Percentiles rank a stretch among this genome's conserved stretches.
Conservation (phyloP, 2,329 filamentous ascomycete genomes). For the Diaporthe aspalathi region DNA sequence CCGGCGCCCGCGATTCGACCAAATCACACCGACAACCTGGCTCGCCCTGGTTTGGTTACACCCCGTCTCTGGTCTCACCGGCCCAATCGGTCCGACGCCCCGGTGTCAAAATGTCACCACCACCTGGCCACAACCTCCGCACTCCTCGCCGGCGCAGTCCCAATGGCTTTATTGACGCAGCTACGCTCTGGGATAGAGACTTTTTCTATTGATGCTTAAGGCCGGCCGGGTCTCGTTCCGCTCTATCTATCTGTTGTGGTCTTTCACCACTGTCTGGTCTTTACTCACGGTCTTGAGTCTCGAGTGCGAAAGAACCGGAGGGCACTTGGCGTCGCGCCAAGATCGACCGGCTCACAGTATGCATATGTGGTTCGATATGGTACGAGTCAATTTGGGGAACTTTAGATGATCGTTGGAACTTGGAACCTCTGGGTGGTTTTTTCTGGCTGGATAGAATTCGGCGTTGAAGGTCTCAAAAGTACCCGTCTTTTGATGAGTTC, state of each 20-base stretch:
- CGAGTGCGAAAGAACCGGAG: not conserved
- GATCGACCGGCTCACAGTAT: slow-evolving; percentile 3
- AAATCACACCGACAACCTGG: slow-evolving; percentile 15
- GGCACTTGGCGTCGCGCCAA: slow-evolving; percentile 6
- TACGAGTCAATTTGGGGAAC: not conserved
- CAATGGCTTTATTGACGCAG: not conserved
- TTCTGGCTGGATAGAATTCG: slow-evolving; percentile 19
- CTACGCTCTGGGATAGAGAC: not conserved
- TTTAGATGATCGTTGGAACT: not conserved
- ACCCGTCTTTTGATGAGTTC: slow-evolving; percentile 9
- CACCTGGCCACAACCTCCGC: not conserved
- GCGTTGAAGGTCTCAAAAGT: slow-evolving; percentile 33
- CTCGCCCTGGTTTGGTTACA: slow-evolving; percentile 3
- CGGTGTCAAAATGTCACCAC: not conserved
- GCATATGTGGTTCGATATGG: slow-evolving; percentile 28
- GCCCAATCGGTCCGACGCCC: slow-evolving; percentile 15
- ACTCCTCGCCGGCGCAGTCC: not conserved
- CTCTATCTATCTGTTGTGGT: not conserved
- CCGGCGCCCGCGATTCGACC: not conserved
- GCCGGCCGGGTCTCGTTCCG: not conserved
- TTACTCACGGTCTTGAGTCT: not conserved
- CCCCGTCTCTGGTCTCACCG: not conserved
- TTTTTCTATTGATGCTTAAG: not conserved
- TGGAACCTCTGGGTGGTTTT: not conserved
- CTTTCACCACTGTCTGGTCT: not conserved